Percentiles rank a stretch among this genome's conserved stretches.
These are phyloP conservation scores for Akebia trifoliata DNA, from an alignment of 164 flowering plant genomes.

Conservation along the genomic window DNA sequence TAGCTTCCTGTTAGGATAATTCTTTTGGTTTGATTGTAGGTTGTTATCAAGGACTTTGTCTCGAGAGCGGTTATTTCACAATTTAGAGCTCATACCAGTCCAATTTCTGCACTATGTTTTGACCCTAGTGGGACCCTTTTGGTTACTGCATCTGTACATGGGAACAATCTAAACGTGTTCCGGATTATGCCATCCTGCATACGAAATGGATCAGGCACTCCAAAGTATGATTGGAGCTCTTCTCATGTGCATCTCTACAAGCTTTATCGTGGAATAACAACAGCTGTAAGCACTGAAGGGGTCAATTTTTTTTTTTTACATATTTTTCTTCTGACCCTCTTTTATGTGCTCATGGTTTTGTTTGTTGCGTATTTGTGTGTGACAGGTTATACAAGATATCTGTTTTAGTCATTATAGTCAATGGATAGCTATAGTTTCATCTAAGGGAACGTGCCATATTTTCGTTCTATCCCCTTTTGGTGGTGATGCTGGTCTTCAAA, in stretches of 20 bases:
- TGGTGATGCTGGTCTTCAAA: conserved; percentile 31
- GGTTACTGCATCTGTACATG: conserved; percentile 80
- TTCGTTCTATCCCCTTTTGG: conserved; percentile 64
- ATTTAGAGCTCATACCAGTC: conserved; percentile 77
- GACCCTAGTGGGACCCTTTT: conserved; percentile 75
- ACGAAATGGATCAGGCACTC: conserved; percentile 36
- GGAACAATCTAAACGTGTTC: conserved; percentile 72
- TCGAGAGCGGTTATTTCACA: conserved; percentile 54
- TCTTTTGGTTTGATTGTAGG: conserved; percentile 42
- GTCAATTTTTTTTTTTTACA: neutral
- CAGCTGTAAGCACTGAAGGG: conserved; percentile 45
- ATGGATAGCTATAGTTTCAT: conserved; percentile 77
- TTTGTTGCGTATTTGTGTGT: neutral
- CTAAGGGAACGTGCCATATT: conserved; percentile 74
- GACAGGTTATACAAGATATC: conserved; percentile 76
- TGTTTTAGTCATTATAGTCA: conserved; percentile 72
- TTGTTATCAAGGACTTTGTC: conserved; percentile 61
- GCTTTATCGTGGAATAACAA: conserved; percentile 78
- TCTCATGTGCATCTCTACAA: conserved; percentile 61
- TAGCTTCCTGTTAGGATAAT: neutral
- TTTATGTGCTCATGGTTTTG: neutral
- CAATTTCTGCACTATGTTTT: conserved; percentile 73
- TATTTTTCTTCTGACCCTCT: conserved; percentile 3
- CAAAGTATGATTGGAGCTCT: conserved; percentile 30
- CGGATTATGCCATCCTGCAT: conserved; percentile 48